Evolutionary conservation across 1,139 yeast genomes (phyloP), one percentile per base, ranked within the genome.

Genomic region (Suhomyces bolitotheri): DNA sequence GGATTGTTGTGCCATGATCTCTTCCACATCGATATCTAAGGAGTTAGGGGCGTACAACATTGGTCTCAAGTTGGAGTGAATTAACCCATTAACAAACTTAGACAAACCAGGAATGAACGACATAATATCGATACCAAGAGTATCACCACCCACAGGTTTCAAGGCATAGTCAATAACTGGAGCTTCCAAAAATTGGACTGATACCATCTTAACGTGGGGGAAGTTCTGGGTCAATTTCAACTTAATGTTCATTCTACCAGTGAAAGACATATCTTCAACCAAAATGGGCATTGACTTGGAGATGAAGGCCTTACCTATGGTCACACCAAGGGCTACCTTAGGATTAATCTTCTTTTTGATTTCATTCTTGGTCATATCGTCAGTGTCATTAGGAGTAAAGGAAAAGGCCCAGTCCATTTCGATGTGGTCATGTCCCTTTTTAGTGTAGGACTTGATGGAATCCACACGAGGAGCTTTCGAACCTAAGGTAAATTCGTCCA

Each of bases 131-230:
- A 85, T 56, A 44, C 95, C 95, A 43, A 84, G 71, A 12, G 89
- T 80, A 54, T 84, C 90, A 62, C 94, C 94, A 57, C 92, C 92
- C 37, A 84, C 83, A n/a, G 95, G 95, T 54, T 84, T 84, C 63
- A 85, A 74, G 14, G 80, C 82, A 56, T 83, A 84, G 54, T 82
- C 90, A 53, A 84, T 82, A 15, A 73, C 68, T 26, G 94, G 92
- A 16, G 90, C 83, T 56, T 84, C 92, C 53, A 84, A 66, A 50
- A 85, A 78, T 47, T 80, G 84, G 38, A 83, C 66, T 10, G 87
- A 79, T 13, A 84, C 86, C 53, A 77, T 62, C 46, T 80, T 80
- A 38, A 85, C 81, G 48, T 83, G 88, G 17, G 95, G 95, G 58
- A 83, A 83, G 49, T 73, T 73, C 32, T 75, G 73, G 24, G 78